These are phyloP conservation scores for Trichodelitschia bisporula DNA, from an alignment of 495 filamentous ascomycete genomes.

Conservation along the genomic window DNA sequence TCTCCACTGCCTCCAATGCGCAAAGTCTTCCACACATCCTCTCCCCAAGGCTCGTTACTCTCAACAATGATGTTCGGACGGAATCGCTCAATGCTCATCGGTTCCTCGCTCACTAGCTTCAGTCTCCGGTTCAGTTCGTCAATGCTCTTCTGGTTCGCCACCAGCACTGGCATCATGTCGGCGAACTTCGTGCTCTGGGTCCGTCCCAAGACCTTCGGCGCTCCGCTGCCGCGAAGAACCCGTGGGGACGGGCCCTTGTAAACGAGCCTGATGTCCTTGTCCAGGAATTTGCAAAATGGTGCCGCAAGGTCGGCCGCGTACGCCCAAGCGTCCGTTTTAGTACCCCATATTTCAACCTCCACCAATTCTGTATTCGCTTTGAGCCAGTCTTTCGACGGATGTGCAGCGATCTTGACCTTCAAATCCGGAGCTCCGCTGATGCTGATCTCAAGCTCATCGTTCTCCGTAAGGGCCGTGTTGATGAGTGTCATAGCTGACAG, in stretches of 20 bases:
- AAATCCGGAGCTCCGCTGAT: constrained; percentile 9
- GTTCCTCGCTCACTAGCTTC: constrained; percentile 6
- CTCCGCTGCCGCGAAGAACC: constrained; percentile 11
- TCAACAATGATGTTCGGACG: constrained; percentile 18
- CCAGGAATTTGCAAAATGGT: constrained; percentile 15
- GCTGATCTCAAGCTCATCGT: constrained; percentile 7
- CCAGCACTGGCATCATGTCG: constrained; percentile 17
- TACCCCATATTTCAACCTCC: constrained; percentile 15
- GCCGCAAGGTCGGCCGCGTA: constrained; percentile 11
- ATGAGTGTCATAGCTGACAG: constrained; percentile 17
- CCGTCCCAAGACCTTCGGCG: constrained; percentile 11
- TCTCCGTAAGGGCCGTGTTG: constrained; percentile 12
- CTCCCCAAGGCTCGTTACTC: constrained; percentile 15
- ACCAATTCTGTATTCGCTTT: constrained; percentile 10
- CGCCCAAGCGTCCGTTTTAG: constrained; percentile 12
- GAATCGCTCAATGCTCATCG: constrained; percentile 20
- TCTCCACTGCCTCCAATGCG: constrained; percentile 4
- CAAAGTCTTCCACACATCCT: constrained; percentile 18
- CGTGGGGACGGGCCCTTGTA: constrained; percentile 16
- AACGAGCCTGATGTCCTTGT: constrained; percentile 14
- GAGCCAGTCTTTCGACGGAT: constrained; percentile 15
- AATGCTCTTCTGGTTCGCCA: constrained; percentile 18
- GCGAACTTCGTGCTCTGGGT: constrained; percentile 12
- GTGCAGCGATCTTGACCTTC: constrained; percentile 13
- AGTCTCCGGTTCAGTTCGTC: constrained; percentile 16